A percentile compares a stretch with the other conserved stretches of the same genome.
Conservation (phyloP, 495 filamentous ascomycete genomes). For the Aspergillus coremiiformis region DNA sequence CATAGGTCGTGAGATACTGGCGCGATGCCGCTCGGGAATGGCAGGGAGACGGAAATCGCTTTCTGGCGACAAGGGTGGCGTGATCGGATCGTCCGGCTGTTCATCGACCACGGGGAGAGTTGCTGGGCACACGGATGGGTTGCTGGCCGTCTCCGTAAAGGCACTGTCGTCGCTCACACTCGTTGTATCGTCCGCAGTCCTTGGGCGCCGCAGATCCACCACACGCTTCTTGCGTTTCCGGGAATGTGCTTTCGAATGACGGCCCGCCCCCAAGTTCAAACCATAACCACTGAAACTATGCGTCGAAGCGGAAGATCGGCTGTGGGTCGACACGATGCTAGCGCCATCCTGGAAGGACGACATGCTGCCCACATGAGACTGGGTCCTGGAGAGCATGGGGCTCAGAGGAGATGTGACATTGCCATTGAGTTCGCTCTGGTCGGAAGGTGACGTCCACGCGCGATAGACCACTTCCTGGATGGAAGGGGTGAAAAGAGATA, state of each 20-base stretch:
- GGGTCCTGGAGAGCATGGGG: constrained; percentile 47
- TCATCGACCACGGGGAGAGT: constrained; percentile 37
- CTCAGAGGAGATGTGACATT: constrained; percentile 49
- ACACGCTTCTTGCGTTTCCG: constrained; percentile 89
- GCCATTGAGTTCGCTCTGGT: constrained; percentile 54
- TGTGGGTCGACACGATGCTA: constrained; percentile 36
- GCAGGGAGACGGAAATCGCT: constrained; percentile 27
- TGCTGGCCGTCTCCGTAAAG: constrained; percentile 31
- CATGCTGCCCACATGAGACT: constrained; percentile 53
- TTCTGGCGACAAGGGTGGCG: constrained; percentile 35
- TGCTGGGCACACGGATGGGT: constrained; percentile 37
- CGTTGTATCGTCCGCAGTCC: constrained; percentile 48
- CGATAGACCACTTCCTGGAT: constrained; percentile 81
- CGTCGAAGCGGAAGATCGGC: constrained; percentile 26
- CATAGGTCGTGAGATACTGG: constrained; percentile 25
- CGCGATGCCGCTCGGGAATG: constrained; percentile 35
- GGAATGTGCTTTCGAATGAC: constrained; percentile 56
- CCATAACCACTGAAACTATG: constrained; percentile 44
- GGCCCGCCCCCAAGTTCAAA: constrained; percentile 55
- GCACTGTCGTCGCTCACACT: constrained; percentile 46
- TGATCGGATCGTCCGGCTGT: constrained; percentile 39
- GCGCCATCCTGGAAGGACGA: constrained; percentile 47
- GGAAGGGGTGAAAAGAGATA: constrained; percentile 78
- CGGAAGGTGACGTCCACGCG: constrained; percentile 80
- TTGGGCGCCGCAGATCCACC: constrained; percentile 72